Evolutionary conservation across 805 yeast genomes (phyloP), one percentile per base, ranked within the genome.

Genomic region (Ogataea pini): DNA sequence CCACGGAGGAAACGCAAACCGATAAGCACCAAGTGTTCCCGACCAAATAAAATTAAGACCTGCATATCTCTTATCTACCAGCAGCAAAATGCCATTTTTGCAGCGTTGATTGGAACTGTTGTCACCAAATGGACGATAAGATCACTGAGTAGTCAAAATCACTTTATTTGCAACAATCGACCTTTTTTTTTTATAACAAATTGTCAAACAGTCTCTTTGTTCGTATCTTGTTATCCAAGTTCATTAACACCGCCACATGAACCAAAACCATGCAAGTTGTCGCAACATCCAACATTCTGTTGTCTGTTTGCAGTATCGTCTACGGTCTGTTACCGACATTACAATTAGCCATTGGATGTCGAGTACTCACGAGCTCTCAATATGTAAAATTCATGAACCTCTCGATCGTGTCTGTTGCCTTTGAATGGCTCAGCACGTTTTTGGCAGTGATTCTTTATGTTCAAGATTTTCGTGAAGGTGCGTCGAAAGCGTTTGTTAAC

Each of bases 261-360:
- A 28, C n/a, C 31, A 28, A n/a, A 27, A 43, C 13, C 18, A 36
- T 38, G 50, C 20, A 20, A 28, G 14, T 37, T 18, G 20, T 14
- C 17, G 3, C 41, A n/a, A 18, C 28, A 7, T 19, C 19, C 12
- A 36, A 13, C 37, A 24, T 8, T 22, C 25, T 48, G 17, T 18
- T 40, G 31, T 36, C 44, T 18, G 18, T 34, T 18, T 18, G 48
- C 24, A 36, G 36, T 24, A 7, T 51, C n/a, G 10, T 27, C 13
- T 44, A 31, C 16, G 46, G 48, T 2, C 7, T 43, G 3, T 48
- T 46, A 3, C 54, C 50, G 3, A 10, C 36, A 10, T 14, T 44
- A 13, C 54, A 47, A 37, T 18, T 52, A 7, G 24, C 33, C 4
- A 24, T 48, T n/a, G 48, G 42, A 39, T 36, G 40, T n/a, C 38